Conservation (phyloP, 2,329 filamentous ascomycete genomes). For the Stylonectria norvegica region DNA sequence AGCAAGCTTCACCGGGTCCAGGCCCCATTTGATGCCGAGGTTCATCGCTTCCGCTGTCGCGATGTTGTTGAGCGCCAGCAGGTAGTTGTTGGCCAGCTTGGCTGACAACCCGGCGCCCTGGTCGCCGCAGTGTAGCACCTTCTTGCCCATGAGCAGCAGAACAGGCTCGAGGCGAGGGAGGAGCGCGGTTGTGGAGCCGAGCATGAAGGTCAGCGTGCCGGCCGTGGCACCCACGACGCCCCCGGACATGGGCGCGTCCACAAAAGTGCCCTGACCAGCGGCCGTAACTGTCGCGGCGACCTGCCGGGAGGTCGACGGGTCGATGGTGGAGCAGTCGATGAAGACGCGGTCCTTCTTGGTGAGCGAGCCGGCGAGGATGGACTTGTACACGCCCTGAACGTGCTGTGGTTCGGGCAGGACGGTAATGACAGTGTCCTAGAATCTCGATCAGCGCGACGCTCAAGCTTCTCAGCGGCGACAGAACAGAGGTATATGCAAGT, state of each 20-base stretch:
- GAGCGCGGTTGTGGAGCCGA: slow-evolving; percentile 64
- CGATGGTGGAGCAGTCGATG: slow-evolving; percentile 96
- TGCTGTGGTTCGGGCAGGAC: slow-evolving; percentile 87
- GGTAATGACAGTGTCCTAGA: slow-evolving; percentile 79
- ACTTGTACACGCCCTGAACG: slow-evolving; percentile 76
- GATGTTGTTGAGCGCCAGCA: slow-evolving; percentile 89
- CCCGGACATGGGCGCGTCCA: slow-evolving; percentile 96
- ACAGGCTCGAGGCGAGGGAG: slow-evolving; percentile 65
- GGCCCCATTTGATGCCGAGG: slow-evolving; percentile 57
- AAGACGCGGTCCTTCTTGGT: slow-evolving; percentile 67
- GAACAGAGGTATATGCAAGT: too few species aligned
- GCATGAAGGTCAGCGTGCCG: slow-evolving; percentile 92
- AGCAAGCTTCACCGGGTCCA: slow-evolving; percentile 64
- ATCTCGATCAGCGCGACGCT: neutral
- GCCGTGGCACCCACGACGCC: slow-evolving; percentile 88
- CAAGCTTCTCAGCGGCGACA: too few species aligned
- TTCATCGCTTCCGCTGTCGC: slow-evolving; percentile 66
- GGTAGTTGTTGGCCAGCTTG: slow-evolving; percentile 96
- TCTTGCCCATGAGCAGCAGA: slow-evolving; percentile 78
- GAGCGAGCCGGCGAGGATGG: slow-evolving; percentile 61
- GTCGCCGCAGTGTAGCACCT: slow-evolving; percentile 78
- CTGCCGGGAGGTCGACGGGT: slow-evolving; percentile 76
- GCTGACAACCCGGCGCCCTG: slow-evolving; percentile 85
- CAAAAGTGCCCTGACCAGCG: slow-evolving; percentile 69
- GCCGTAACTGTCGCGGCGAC: slow-evolving; percentile 67